Evolutionary conservation across 768 basidiomycete species (phyloP).

Genomic region (Lepiota brunneoincarnata): DNA sequence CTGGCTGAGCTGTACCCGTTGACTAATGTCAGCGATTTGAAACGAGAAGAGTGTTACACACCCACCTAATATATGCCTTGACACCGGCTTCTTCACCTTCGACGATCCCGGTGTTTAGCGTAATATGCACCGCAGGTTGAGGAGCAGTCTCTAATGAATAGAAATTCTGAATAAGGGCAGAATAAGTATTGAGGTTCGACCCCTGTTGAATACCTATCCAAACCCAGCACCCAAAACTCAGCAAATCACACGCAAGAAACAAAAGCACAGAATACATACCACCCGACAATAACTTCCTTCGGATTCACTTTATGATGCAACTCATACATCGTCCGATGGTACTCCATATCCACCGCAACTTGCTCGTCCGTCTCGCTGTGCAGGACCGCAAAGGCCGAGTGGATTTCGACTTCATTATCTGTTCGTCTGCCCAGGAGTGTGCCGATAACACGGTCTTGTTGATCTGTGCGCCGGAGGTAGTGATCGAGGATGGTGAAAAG

Average conservation of each 20-base stretch:
- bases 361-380: conserved; percentile 92
- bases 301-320: conserved; percentile 81
- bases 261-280: conserved; percentile 49
- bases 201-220: conserved; percentile 89
- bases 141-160: conserved; percentile 91
- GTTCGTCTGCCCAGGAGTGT: conserved; percentile 87
- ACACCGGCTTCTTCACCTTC: conserved; percentile 66
- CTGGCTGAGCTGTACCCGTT: conserved; percentile 62
- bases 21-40: conserved; percentile 11
- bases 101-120: conserved; percentile 82
- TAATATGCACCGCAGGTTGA: conserved; percentile 86
- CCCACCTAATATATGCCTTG: conserved; percentile 83
- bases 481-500: conserved; percentile 96
- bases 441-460: conserved; percentile 89
- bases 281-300: conserved; percentile 91
- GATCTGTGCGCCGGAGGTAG: conserved; percentile 83
- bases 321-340: conserved; percentile 91
- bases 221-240: conserved; percentile 5
- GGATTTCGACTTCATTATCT: conserved; percentile 68
- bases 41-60: background rate
- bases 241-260: background rate
- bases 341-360: conserved; percentile 95
- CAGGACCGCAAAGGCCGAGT: conserved; percentile 86
- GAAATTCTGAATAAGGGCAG: conserved; percentile 96
- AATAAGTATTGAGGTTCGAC: conserved; percentile 88